Evolutionary conservation across 306 rosid species (phyloP), one percentile per base, ranked within the genome.

Genomic region (Sindora glabra): DNA sequence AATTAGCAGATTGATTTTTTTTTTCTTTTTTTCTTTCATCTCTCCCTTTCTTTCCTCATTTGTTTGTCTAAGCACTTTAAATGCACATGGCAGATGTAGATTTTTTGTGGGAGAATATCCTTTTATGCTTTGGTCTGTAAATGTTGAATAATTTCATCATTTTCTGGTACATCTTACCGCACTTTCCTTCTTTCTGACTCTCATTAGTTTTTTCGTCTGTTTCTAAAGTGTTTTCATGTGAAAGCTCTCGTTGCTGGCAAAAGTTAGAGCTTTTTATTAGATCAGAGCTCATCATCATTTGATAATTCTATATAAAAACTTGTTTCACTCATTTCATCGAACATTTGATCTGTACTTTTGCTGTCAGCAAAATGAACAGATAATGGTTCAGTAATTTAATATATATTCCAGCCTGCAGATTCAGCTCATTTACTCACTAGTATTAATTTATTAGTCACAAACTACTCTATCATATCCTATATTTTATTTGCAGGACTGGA

Each of bases 401-500:
- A 69, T 69, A 37, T 18, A 62, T 66, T 66, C 77, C 71, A 56
- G 64, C 64, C 77, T 76, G 61, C 70, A 61, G 75, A 69, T 72
- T 76, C 77, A 62, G 24, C 38, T 16, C 25, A 32, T 54, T n/a
- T 63, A 68, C 34, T 29, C 8, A 9, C 2, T 29, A 29, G 49
- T 36, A 55, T 45, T 16, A 17, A 56, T 62, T 68, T 62, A 72
- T 62, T 76, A 55, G 40, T 60, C 58, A 59, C 11, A 0, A 29
- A 4, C 5, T 4, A 29, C 3, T 29, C 34, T 29, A 16, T 59
- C 61, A 5, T 23, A 45, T 22, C 41, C 44, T 48, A 9, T 74
- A 54, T 30, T 53, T 46, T 60, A 71, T 55, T 71, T 14, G 22
- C 21, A 60, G 61, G 70, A 59, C 51, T 23, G 32, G 59, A 63